Percentiles rank a stretch among this genome's conserved stretches.
These are phyloP conservation scores for Globisporangium perplexum DNA, from an alignment of 352 stramenopile species.

Conservation along the genomic window DNA sequence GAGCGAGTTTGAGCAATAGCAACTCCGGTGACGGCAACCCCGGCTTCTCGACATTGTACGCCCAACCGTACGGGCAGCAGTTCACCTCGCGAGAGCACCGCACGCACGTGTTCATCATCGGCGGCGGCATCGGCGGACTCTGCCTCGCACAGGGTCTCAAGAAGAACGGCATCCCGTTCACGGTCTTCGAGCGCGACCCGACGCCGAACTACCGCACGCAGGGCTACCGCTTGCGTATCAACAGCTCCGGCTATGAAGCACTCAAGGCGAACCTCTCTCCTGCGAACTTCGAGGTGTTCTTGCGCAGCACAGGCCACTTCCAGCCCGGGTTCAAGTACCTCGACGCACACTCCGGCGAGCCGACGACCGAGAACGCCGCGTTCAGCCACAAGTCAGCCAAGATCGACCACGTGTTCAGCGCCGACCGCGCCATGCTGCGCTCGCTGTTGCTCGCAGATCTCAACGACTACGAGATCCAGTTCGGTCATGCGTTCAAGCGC, in stretches of 20 bases:
- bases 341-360: constrained; percentile 26
- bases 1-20: constrained; percentile 5
- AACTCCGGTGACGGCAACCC: constrained; percentile 1
- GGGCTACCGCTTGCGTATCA: constrained; percentile 61
- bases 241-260: constrained; percentile 47
- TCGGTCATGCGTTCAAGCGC: constrained; percentile 47
- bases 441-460: constrained; percentile 42
- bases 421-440: constrained; percentile 35
- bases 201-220: constrained; percentile 55
- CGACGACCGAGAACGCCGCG: constrained; percentile 1
- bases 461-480: constrained; percentile 41
- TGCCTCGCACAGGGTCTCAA: constrained; percentile 58
- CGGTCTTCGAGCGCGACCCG: constrained; percentile 57
- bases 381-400: constrained; percentile 11
- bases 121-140: constrained; percentile 47
- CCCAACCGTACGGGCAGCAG: constrained; percentile 6
- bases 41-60: constrained; percentile 5
- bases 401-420: constrained; percentile 30
- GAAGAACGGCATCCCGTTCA: constrained; percentile 58
- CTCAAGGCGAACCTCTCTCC: constrained; percentile 37
- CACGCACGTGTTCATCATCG: constrained; percentile 40
- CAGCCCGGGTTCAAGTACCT: constrained; percentile 41
- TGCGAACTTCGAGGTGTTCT: constrained; percentile 51
- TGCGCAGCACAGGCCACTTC: constrained; percentile 44
- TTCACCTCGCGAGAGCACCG: constrained; percentile 7